phyloP scores from a whole-genome alignment of 2,329 filamentous ascomycete species.

The Alternaria tenuissima region DNA sequence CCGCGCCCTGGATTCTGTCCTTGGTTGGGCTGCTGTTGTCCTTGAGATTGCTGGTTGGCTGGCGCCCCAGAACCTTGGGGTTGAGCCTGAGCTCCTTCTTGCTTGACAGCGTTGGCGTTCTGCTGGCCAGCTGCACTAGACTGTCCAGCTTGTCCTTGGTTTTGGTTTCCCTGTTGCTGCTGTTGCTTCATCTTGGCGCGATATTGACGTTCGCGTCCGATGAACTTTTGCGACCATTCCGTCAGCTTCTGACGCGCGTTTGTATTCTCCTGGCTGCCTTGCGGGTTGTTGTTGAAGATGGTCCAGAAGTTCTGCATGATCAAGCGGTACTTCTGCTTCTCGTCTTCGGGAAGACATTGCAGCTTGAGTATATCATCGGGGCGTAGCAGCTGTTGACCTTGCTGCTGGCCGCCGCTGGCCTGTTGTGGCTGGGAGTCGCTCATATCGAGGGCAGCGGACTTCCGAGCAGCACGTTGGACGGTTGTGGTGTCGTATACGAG shows the following conservation, averaged over 20 bases:
- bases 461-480: conserved; percentile 17
- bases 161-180: conserved; percentile 28
- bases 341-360: conserved; percentile 57
- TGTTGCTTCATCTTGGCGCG: conserved; percentile 48
- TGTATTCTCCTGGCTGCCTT: conserved; percentile 59
- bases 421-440: conserved; percentile 46
- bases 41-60: conserved; percentile 17
- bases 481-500: background rate
- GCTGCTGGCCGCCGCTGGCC: conserved; percentile 28
- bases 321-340: conserved; percentile 64
- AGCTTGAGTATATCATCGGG: conserved; percentile 48
- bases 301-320: conserved; percentile 65
- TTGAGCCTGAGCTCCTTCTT: conserved; percentile 25
- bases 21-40: conserved; percentile 23
- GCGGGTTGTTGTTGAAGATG: conserved; percentile 58
- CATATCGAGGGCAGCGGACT: conserved; percentile 36
- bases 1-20: conserved; percentile 15
- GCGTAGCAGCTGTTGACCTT: conserved; percentile 39
- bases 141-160: conserved; percentile 33
- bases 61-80: conserved; percentile 11
- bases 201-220: conserved; percentile 57
- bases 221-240: conserved; percentile 60
- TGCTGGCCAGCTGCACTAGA: conserved; percentile 40
- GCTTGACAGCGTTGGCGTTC: conserved; percentile 37
- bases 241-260: conserved; percentile 61